Base-by-base conservation (phyloP, 2,329 filamentous ascomycete species). In the Sporothrix brunneoviolacea region DNA sequence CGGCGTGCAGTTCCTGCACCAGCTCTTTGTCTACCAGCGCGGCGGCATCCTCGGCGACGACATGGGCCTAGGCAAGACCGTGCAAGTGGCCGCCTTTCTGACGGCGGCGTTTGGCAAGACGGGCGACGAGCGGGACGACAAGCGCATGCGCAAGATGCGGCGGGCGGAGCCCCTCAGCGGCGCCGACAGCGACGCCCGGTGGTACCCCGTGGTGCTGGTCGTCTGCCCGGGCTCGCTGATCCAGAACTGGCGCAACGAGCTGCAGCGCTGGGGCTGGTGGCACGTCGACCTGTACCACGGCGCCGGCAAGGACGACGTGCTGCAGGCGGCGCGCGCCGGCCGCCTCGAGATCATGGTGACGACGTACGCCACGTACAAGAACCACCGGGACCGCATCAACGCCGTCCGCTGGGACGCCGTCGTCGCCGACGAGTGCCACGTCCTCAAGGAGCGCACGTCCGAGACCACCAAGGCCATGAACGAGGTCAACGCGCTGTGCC, bases 31-130 rank as follows among this genome's bases (percentile, higher is more conserved):
- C 4, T 91, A 88, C 57, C 93, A 98, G 62, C 85, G 84, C 59
- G 93, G 93, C 1, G 89, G 87, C 2, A 87, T 98, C 19, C 75
- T 98, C 0, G 91, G 91, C 3, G 93, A 98, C 62, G 93, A 98
- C 61, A 98, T 98, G 93, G 93, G 93, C 18, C 68, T 98, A 28
- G 93, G 93, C 1, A 98, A 98, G 68, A 98, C 93, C 0, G 88
- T 98, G 3, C 93, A 98, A 65, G 88, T 98, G 22, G 93, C 90
- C 51, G 87, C 91, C 0, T 97, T 98, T 57, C 72, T 98, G 19
- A 88, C 89, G 0, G 89, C 83, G 1, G 91, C 90, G 0, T 98
- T 95, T 64, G 93, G 93, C 8, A 98, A 98, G 69, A 94, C 87
- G 1, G 91, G 84, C 1, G 91, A 95, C 59, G 85, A 91, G 64